Evolutionary conservation across 2,329 filamentous ascomycete species (phyloP).

Genomic region (Colletotrichum caudatum): DNA sequence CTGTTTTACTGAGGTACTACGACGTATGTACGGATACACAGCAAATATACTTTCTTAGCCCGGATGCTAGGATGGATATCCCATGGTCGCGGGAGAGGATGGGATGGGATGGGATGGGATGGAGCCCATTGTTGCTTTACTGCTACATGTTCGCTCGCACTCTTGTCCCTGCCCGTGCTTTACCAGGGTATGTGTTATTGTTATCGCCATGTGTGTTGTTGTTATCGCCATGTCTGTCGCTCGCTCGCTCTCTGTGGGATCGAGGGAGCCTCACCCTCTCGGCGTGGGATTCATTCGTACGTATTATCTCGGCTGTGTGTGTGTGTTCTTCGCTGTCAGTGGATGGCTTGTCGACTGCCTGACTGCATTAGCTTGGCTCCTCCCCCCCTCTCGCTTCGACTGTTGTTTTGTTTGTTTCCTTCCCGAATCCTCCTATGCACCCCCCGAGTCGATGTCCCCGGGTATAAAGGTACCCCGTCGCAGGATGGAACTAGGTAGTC

Average conservation of each 20-base stretch:
- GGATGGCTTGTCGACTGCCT: not conserved
- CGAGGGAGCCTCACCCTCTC: not conserved
- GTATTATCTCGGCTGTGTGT: not conserved
- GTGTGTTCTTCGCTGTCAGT: too few species aligned
- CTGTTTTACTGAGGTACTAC: not conserved
- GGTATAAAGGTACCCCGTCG: constrained; percentile 6
- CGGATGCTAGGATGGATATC: not conserved
- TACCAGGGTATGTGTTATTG: constrained; percentile 2
- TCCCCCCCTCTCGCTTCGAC: not conserved
- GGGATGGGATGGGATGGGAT: not conserved
- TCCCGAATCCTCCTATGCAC: not conserved
- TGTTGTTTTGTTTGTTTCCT: constrained; percentile 2
- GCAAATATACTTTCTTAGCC: not conserved
- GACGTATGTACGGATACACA: too few species aligned
- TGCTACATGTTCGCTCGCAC: not conserved
- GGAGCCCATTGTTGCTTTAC: constrained; percentile 11
- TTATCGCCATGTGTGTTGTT: constrained; percentile 15
- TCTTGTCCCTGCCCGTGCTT: constrained; percentile 1
- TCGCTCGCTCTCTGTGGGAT: not conserved
- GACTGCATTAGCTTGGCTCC: not conserved
- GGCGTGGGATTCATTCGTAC: too few species aligned
- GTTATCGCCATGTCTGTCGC: not conserved
- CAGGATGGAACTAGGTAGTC: not conserved
- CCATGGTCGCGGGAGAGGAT: too few species aligned
- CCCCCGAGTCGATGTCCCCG: constrained; percentile 7